These are phyloP conservation scores for Eleusine coracana DNA, from an alignment of 176 grass and related monocot genomes.

Conservation along the genomic window DNA sequence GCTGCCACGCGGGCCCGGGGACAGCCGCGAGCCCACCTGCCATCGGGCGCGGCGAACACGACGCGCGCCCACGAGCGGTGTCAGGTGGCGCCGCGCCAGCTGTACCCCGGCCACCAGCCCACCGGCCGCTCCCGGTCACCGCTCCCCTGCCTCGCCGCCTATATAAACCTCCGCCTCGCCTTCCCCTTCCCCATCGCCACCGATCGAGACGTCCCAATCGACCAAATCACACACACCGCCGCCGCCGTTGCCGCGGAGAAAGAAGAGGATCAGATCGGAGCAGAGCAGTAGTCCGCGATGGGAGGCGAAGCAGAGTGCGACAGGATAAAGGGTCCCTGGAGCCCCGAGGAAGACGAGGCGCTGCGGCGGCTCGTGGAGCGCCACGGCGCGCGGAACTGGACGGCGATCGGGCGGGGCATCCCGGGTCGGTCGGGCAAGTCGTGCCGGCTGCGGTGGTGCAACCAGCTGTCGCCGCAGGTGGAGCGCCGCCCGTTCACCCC, in stretches of 20 bases:
- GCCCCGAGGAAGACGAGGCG: slow-evolving; percentile 91
- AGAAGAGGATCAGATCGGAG: neutral
- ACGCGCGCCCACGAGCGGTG: slow-evolving; percentile 30
- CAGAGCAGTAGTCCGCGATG: neutral
- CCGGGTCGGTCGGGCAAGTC: slow-evolving; percentile 92
- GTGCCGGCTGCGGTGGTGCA: slow-evolving; percentile 96
- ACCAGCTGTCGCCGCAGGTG: slow-evolving; percentile 95
- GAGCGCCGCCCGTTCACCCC: slow-evolving; percentile 92
- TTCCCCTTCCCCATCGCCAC: slow-evolving; percentile 31
- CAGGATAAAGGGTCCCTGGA: slow-evolving; percentile 94
- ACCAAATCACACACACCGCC: neutral
- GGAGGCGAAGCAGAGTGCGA: slow-evolving; percentile 49
- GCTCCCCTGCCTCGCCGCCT: neutral
- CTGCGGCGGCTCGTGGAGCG: slow-evolving; percentile 71
- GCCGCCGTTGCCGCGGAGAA: neutral
- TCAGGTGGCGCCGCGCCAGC: slow-evolving; percentile 51
- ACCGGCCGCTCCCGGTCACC: slow-evolving; percentile 37
- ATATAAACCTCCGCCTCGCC: slow-evolving; percentile 30
- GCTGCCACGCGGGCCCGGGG: neutral
- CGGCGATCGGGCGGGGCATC: slow-evolving; percentile 72
- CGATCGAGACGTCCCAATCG: slow-evolving; percentile 42
- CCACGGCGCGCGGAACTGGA: slow-evolving; percentile 94
- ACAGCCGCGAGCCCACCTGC: neutral
- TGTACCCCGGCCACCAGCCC: slow-evolving; percentile 40
- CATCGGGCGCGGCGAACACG: slow-evolving; percentile 25